Conservation (phyloP, 2,329 filamentous ascomycete species). For the Fusarium marasasianum region DNA sequence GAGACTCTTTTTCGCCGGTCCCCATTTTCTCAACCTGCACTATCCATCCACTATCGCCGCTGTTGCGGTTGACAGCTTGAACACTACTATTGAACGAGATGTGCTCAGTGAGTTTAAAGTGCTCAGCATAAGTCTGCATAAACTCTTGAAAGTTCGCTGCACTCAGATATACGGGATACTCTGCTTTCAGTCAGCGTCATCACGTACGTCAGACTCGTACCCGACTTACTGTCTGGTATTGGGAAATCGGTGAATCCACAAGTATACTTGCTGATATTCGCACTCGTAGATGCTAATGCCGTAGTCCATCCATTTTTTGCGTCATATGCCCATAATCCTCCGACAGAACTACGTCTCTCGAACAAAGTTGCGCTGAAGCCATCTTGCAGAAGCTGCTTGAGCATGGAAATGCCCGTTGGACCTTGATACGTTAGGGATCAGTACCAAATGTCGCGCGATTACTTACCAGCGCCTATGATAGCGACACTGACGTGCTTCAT, state of each 20-base stretch:
- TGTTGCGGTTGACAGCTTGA: background rate
- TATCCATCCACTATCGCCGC: background rate
- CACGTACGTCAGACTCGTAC: fast-evolving
- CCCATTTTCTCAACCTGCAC: constrained; percentile 1
- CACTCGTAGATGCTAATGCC: background rate
- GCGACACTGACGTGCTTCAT: constrained; percentile 2
- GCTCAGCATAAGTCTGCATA: constrained; percentile 17
- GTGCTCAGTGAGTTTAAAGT: background rate
- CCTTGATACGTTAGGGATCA: background rate
- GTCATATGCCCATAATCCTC: constrained; percentile 12
- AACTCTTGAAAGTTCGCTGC: constrained; percentile 21
- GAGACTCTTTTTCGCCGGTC: background rate
- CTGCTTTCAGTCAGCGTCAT: background rate
- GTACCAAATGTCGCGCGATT: fast-evolving
- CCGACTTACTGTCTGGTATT: constrained; percentile 10
- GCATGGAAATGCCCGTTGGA: constrained; percentile 22
- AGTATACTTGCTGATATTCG: constrained; percentile 27
- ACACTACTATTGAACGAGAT: constrained; percentile 14
- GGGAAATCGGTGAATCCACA: constrained; percentile 25
- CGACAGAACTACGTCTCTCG: constrained; percentile 2
- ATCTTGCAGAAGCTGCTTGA: constrained; percentile 19
- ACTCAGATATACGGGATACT: constrained; percentile 10
- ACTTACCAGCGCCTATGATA: constrained; percentile 4
- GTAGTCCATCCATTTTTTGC: constrained; percentile 11
- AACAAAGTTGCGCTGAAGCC: constrained; percentile 9